Percentiles rank a stretch among this genome's conserved stretches.
Evolutionary conservation across 1,284 basidiomycete genomes (phyloP).

Genomic region (Ustilago trichophora): DNA sequence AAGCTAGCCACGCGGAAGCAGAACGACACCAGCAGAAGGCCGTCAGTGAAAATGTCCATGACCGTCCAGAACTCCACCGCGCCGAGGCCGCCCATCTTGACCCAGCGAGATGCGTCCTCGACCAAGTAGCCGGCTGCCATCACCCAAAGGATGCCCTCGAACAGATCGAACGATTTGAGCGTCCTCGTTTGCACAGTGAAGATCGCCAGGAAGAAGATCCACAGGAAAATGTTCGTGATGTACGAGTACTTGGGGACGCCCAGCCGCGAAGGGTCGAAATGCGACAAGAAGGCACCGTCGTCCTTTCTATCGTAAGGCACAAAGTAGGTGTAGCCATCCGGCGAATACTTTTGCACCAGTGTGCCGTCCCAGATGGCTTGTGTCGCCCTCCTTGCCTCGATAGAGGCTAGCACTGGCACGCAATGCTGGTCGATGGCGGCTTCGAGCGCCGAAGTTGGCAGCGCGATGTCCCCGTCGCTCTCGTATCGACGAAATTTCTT

Average conservation of each 20-base stretch:
- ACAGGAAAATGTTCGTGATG: conserved; percentile 49
- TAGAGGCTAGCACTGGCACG: conserved; percentile 41
- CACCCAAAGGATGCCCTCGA: conserved; percentile 51
- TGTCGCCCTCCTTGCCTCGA: conserved; percentile 42
- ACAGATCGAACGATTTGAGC: conserved; percentile 43
- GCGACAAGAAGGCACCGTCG: conserved; percentile 44
- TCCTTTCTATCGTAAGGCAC: conserved; percentile 46
- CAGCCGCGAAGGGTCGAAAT: conserved; percentile 51
- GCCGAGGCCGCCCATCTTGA: conserved; percentile 57
- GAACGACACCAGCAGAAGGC: conserved; percentile 46
- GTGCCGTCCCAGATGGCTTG: conserved; percentile 55
- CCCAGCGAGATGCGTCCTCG: conserved; percentile 53
- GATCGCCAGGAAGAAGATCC: conserved; percentile 53
- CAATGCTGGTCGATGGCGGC: conserved; percentile 56
- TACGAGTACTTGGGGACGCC: conserved; percentile 55
- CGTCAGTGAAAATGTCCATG: conserved; percentile 53
- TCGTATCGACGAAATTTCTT: conserved; percentile 52
- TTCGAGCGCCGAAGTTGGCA: conserved; percentile 54
- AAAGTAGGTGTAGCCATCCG: conserved; percentile 47
- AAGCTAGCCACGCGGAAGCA: conserved; percentile 51
- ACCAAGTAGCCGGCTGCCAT: conserved; percentile 55
- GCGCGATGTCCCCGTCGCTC: conserved; percentile 44
- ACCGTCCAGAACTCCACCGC: conserved; percentile 57
- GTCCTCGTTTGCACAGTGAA: conserved; percentile 53
- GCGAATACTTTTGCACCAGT: conserved; percentile 44